Conservation (phyloP, 176 grass and related monocot species). For the Cymbopogon citratus region DNA sequence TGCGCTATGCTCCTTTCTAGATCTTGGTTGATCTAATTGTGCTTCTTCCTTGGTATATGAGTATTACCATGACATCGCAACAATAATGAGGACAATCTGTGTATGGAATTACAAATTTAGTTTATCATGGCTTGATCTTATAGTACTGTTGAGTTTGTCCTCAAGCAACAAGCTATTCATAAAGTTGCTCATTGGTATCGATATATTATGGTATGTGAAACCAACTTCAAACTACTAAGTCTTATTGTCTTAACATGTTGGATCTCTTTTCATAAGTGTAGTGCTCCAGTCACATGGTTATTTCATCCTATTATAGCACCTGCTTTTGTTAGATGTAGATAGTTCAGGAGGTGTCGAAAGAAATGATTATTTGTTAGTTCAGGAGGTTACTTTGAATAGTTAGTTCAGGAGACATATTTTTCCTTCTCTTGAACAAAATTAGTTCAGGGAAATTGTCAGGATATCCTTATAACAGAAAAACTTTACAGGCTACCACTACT, state of each 20-base stretch:
- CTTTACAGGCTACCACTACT: neutral
- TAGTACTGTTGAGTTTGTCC: neutral
- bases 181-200: neutral
- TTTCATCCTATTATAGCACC: neutral
- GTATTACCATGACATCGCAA: neutral
- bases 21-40: neutral
- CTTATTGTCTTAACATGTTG: neutral
- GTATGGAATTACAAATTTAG: neutral
- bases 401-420: neutral
- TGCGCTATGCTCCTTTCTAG: neutral
- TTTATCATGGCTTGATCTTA: neutral
- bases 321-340: neutral
- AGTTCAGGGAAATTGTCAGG: neutral
- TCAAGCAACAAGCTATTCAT: neutral
- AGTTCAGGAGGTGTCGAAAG: neutral
- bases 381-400: neutral
- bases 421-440: neutral
- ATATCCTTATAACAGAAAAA: neutral
- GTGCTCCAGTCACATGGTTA: neutral
- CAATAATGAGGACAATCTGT: neutral
- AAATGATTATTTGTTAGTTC: neutral
- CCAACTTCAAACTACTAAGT: neutral
- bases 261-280: neutral
- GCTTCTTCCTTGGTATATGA: constrained; percentile 8
- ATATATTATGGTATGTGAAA: neutral